phyloP scores from a whole-genome alignment of 768 basidiomycete species.

The Phallus indusiatus region DNA sequence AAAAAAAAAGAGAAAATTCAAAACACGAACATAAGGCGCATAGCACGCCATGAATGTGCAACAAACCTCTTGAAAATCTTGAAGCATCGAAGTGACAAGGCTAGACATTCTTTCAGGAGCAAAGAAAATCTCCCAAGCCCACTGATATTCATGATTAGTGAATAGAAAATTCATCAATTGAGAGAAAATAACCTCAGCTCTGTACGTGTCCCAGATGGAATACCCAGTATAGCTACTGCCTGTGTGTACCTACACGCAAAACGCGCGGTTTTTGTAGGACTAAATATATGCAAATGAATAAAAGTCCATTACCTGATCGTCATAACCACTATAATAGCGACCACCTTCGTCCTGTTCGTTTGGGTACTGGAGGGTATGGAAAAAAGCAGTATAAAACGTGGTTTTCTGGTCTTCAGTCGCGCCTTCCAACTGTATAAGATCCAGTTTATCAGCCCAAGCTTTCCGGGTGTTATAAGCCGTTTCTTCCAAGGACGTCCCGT shows the following conservation, averaged over 20 bases:
- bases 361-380: conserved; percentile 64
- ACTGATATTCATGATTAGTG: conserved; percentile 51
- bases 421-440: conserved; percentile 39
- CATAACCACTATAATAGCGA: conserved; percentile 70
- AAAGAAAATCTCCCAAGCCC: conserved; percentile 71
- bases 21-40: background rate
- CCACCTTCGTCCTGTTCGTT: conserved; percentile 63
- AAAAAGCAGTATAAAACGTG: conserved; percentile 51
- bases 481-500: conserved; percentile 38
- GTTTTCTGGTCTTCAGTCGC: conserved; percentile 37
- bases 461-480: conserved; percentile 39
- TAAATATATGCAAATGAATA: background rate
- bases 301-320: conserved; percentile 34
- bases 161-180: background rate
- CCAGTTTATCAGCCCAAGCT: conserved; percentile 51
- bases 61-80: conserved; percentile 59
- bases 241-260: conserved; percentile 26
- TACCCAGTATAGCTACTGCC: conserved; percentile 73
- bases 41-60: background rate
- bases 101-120: conserved; percentile 68
- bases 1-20: background rate
- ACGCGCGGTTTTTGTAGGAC: background rate
- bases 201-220: conserved; percentile 58
- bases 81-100: conserved; percentile 73
- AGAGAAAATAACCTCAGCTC: conserved; percentile 1